These are phyloP conservation scores for Chrysanthemum lavandulifolium DNA, from an alignment of 129 eudicot species.

Conservation along the genomic window DNA sequence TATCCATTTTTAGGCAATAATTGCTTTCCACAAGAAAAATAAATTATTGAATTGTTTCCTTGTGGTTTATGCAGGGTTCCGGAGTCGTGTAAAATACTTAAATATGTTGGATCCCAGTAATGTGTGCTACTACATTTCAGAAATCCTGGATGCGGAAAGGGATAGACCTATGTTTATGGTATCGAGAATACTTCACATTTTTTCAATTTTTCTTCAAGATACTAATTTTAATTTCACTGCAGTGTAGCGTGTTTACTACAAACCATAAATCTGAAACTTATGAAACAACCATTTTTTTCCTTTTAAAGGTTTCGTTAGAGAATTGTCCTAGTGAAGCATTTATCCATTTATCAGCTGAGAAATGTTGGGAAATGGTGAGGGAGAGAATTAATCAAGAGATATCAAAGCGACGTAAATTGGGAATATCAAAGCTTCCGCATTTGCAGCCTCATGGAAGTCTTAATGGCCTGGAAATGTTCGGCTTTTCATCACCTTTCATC, in stretches of 20 bases:
- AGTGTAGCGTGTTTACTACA: neutral
- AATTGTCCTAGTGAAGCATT: slow-evolving; percentile 67
- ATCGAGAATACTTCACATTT: slow-evolving; percentile 6
- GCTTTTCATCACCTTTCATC: slow-evolving; percentile 80
- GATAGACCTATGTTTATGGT: slow-evolving; percentile 91
- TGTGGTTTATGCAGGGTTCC: slow-evolving; percentile 60
- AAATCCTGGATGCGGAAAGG: slow-evolving; percentile 74
- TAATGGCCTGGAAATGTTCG: slow-evolving; percentile 95
- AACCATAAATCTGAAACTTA: neutral
- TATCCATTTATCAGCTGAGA: slow-evolving; percentile 56
- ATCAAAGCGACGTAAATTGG: slow-evolving; percentile 63
- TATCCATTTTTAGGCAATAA: neutral
- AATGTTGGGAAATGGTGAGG: slow-evolving; percentile 94
- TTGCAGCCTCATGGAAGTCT: slow-evolving; percentile 80
- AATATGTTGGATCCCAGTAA: slow-evolving; percentile 63
- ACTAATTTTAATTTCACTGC: neutral
- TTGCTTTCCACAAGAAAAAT: neutral
- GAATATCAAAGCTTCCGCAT: slow-evolving; percentile 65
- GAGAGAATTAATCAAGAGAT: slow-evolving; percentile 85
- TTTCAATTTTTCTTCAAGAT: neutral
- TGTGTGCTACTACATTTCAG: slow-evolving; percentile 70
- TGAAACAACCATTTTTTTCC: neutral
- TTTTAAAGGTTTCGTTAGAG: slow-evolving; percentile 64
- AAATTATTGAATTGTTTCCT: neutral
- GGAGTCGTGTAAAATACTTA: slow-evolving; percentile 79